Evolutionary conservation across 768 basidiomycete genomes (phyloP).

Genomic region (Tremella fuciformis): DNA sequence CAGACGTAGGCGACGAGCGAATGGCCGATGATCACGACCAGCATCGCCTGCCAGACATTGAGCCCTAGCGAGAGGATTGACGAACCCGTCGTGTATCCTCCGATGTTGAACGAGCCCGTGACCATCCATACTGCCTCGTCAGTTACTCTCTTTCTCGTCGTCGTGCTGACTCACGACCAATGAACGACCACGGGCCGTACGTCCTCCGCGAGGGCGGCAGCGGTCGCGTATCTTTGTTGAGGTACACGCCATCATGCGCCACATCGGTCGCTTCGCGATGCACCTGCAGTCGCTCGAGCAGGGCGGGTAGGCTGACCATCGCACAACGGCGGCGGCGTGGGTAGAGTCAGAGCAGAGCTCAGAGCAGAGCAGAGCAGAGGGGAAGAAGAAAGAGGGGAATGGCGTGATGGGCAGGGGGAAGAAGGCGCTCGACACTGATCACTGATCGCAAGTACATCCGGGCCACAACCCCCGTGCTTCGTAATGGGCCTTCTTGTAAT

Average conservation of each 20-base stretch:
- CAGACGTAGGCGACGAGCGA: slow-evolving; percentile 21
- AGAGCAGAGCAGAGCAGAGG: too few relatives aligned
- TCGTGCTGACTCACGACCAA: background rate
- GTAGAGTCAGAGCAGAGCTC: too few relatives aligned
- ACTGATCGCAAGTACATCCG: too few relatives aligned
- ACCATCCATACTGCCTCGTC: slow-evolving; percentile 4
- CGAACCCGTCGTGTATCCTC: background rate
- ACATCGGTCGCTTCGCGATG: background rate
- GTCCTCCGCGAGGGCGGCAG: slow-evolving; percentile 7
- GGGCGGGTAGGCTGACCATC: too few relatives aligned
- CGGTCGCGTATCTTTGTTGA: slow-evolving; percentile 4
- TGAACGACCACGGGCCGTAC: slow-evolving; percentile 4
- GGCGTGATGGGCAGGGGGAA: too few relatives aligned
- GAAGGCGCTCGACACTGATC: too few relatives aligned
- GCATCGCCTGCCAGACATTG: slow-evolving; percentile 11
- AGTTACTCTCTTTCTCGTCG: background rate
- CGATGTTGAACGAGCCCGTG: slow-evolving; percentile 2
- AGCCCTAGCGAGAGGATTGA: slow-evolving; percentile 5
- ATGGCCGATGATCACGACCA: slow-evolving; percentile 26
- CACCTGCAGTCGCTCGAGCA: background rate
- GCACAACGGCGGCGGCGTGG: too few relatives aligned
- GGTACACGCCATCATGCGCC: slow-evolving; percentile 5
- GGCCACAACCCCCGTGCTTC: too few relatives aligned
- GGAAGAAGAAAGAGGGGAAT: too few relatives aligned
- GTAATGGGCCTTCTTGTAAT: too few relatives aligned